These are phyloP conservation scores for Cystobasidium pallidum DNA, from an alignment of 1,284 basidiomycete genomes.

Conservation along the genomic window DNA sequence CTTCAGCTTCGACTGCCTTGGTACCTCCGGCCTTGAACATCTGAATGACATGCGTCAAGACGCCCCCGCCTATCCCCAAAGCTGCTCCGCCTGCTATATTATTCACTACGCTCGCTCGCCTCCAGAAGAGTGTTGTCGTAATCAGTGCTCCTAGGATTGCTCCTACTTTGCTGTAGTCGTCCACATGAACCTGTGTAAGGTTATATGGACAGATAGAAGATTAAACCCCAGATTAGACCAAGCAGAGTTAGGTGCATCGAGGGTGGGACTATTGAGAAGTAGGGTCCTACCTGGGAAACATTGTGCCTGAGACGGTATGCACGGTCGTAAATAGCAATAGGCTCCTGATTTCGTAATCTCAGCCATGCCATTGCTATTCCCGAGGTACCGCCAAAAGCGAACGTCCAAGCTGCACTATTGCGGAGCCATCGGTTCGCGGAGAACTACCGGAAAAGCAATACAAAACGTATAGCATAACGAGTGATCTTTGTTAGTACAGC, in stretches of 20 bases:
- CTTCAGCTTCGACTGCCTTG: conserved; percentile 32
- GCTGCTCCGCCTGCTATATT: conserved; percentile 45
- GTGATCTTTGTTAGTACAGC: too few relatives aligned
- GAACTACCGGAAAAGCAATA: conserved; percentile 20
- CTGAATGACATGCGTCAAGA: conserved; percentile 44
- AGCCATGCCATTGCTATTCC: conserved; percentile 39
- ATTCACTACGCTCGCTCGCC: conserved; percentile 45
- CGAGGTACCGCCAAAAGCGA: conserved; percentile 31
- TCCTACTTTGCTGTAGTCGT: conserved; percentile 43
- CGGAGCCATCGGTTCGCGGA: conserved; percentile 41
- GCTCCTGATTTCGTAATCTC: conserved; percentile 39
- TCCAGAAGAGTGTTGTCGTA: conserved; percentile 48
- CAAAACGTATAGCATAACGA: not conserved
- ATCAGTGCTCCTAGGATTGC: conserved; percentile 41
- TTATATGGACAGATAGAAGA: not conserved
- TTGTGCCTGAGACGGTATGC: conserved; percentile 31
- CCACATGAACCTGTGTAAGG: conserved; percentile 26
- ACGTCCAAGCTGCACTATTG: conserved; percentile 41
- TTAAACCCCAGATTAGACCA: too few relatives aligned
- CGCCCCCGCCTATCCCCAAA: conserved; percentile 48
- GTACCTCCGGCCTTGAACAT: conserved; percentile 34
- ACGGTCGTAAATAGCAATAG: conserved; percentile 39
- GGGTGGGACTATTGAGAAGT: not conserved
- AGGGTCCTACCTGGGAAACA: conserved; percentile 15
- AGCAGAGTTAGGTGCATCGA: too few relatives aligned